Evolutionary conservation across 1,284 basidiomycete genomes (phyloP), one percentile per base, ranked within the genome.

Genomic region (Austroboletus niveus): DNA sequence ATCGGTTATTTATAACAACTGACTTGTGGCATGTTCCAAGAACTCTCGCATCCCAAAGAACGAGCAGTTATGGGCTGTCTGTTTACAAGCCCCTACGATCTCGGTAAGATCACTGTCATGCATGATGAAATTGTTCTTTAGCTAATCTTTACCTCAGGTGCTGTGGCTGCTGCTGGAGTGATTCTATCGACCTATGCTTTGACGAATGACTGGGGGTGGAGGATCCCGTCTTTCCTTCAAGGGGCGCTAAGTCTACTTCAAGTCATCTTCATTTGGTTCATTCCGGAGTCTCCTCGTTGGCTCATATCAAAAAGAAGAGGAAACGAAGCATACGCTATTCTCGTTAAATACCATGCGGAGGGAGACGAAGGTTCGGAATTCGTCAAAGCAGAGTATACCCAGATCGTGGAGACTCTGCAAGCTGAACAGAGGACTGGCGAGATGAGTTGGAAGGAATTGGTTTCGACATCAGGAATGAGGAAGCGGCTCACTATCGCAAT

Each of bases 251-350:
- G 77, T 42, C 22, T 69, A 15, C 57, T 81, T n/a, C 80, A 81
- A 55, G 60, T 84, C 20, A 51, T 53, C 12, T 79, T 77, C 57
- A 67, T 78, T 45, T 74, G 65, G 57, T 73, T 79, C 55, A 68
- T 83, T 20, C 82, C 81, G 5, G 80, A 85, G 60, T 81, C 78
- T 1, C 82, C 82, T 40, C 76, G 83, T 53, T 85, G 79, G 79
- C 71, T 84, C 11, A 69, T 84, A 46, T 74, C 75, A 22, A 76
- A 76, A 45, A 79, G 78, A 8, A 70, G 75, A n/a, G 68, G 66
- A 4, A 73, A 75, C 1, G 75, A 82, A 32, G 57, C 60, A 2
- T 43, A 46, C 1, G n/a, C 49, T 17, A 38, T 60, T 29, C 49
- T 62, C 6, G 58, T 52, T 0, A 62, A 52, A n/a, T 60, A 62